Conservation (phyloP, 305 asterid genomes). For the Solanum hybrid region DNA sequence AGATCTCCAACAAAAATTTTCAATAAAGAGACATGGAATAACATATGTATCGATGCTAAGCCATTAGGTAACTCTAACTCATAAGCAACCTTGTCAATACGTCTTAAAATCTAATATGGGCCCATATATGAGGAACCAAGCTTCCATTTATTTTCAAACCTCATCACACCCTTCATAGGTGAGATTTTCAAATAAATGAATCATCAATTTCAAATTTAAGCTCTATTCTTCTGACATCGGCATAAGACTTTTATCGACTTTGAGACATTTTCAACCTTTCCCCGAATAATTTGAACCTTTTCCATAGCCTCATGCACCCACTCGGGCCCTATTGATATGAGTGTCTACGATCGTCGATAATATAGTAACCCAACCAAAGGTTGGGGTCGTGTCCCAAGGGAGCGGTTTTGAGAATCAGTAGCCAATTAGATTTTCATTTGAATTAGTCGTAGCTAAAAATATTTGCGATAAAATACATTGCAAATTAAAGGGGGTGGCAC, state of each 20-base stretch:
- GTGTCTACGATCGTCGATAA: no score
- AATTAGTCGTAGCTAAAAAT: no score
- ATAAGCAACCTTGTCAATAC: not conserved
- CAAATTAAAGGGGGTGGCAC: no score
- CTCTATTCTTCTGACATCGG: not conserved
- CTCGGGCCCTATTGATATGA: not conserved
- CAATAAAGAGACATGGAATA: no score
- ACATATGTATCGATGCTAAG: not conserved
- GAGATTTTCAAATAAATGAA: not conserved
- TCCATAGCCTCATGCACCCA: not conserved
- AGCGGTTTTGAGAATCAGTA: no score
- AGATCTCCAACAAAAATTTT: not conserved
- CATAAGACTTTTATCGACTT: not conserved
- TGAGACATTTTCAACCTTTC: not conserved
- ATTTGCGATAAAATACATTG: no score
- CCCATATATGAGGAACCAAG: not conserved
- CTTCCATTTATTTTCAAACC: not conserved
- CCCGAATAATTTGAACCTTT: not conserved
- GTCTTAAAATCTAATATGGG: not conserved
- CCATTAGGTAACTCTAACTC: not conserved
- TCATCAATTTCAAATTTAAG: not conserved
- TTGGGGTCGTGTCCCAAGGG: no score
- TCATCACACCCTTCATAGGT: not conserved
- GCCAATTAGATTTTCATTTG: no score
- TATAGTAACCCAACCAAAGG: no score